Evolutionary conservation across 2,329 filamentous ascomycete species (phyloP).

Genomic region (Ophiostoma ulmi): DNA sequence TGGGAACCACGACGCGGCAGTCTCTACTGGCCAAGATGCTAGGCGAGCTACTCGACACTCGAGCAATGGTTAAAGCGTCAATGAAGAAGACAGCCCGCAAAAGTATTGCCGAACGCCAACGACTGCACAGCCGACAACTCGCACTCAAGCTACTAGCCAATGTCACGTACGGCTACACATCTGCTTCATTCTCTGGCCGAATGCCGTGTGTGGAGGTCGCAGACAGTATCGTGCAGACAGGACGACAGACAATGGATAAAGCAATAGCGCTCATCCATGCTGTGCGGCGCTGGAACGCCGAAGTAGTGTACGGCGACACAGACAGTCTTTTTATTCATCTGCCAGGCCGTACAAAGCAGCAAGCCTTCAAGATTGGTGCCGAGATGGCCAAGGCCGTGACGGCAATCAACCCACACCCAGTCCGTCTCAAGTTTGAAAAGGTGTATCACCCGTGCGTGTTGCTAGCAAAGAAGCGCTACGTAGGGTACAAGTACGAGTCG

Average conservation of each 20-base stretch:
- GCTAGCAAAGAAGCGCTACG: constrained; percentile 94
- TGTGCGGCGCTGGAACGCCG: constrained; percentile 79
- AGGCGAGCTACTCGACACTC: constrained; percentile 87
- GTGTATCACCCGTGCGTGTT: constrained; percentile 94
- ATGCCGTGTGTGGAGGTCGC: constrained; percentile 99
- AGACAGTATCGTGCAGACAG: constrained; percentile 96
- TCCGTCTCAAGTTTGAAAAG: constrained; percentile 98
- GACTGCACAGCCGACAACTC: constrained; percentile 83
- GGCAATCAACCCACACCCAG: constrained; percentile 78
- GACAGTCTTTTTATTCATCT: constrained; percentile 91
- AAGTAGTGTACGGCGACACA: constrained; percentile 97
- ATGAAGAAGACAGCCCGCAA: constrained; percentile 76
- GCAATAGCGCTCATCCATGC: constrained; percentile 91
- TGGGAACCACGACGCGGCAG: constrained; percentile 76
- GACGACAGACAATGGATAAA: constrained; percentile 87
- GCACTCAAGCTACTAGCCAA: constrained; percentile 97
- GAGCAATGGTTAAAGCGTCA: constrained; percentile 95
- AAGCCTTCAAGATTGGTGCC: constrained; percentile 88
- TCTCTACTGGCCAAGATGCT: constrained; percentile 95
- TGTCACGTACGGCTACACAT: constrained; percentile 97
- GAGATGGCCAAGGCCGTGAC: constrained; percentile 88
- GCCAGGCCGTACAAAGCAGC: constrained; percentile 75
- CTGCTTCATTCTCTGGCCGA: constrained; percentile 89
- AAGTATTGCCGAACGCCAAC: constrained; percentile 71
- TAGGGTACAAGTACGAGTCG: constrained; percentile 93